Conservation (phyloP, 129 eudicot genomes). For the Flaveria trinervia region DNA sequence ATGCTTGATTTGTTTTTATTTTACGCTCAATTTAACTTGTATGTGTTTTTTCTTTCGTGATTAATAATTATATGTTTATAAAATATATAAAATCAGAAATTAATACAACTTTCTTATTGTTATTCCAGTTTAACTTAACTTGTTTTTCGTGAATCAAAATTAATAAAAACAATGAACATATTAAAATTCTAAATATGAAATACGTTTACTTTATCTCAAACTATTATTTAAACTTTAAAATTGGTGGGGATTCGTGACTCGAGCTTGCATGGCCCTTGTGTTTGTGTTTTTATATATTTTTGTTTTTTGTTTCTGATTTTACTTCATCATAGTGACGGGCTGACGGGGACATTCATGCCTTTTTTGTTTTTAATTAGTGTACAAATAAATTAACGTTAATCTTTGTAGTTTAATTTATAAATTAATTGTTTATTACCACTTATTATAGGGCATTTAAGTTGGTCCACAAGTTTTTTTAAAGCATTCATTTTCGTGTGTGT, state of each 20-base stretch:
- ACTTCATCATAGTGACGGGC: constrained; percentile 19
- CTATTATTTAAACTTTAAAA: constrained; percentile 3
- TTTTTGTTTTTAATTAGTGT: neutral
- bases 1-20: too few relatives aligned
- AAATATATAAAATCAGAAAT: too few relatives aligned
- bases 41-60: too few relatives aligned
- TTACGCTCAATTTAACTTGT: too few relatives aligned
- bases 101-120: too few relatives aligned
- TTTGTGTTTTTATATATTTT: neutral
- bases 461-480: neutral
- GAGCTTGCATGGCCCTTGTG: constrained; percentile 11
- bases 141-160: too few relatives aligned
- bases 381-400: neutral
- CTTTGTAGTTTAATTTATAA: neutral
- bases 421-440: neutral
- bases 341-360: constrained; percentile 17
- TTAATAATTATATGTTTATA: too few relatives aligned
- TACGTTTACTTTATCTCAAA: neutral
- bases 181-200: neutral
- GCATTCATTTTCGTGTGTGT: neutral
- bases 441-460: neutral
- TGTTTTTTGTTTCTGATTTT: neutral
- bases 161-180: too few relatives aligned
- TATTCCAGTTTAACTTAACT: too few relatives aligned
- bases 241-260: neutral